These are phyloP conservation scores for Scortechinia acanthostroma DNA, from an alignment of 2,329 filamentous ascomycete genomes.

Conservation along the genomic window DNA sequence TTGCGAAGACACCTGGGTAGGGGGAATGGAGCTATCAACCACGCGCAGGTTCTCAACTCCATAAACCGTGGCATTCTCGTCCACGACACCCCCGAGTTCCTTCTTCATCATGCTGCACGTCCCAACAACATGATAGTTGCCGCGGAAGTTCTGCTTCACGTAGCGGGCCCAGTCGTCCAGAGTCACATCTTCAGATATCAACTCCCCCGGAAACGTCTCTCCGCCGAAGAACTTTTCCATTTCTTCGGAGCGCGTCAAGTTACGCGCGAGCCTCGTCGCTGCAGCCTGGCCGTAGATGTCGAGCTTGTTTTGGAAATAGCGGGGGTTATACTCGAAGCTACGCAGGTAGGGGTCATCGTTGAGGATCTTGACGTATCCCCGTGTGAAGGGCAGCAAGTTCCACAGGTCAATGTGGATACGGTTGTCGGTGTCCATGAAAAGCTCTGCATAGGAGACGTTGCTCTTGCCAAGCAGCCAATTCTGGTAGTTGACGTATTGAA, in stretches of 20 bases:
- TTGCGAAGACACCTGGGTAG: not conserved
- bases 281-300: conserved; percentile 15
- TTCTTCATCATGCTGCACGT: conserved; percentile 21
- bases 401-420: conserved; percentile 14
- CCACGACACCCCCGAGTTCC: conserved; percentile 22
- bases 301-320: conserved; percentile 15
- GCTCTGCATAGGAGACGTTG: conserved; percentile 13
- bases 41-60: conserved; percentile 21
- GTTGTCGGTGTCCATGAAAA: conserved; percentile 14
- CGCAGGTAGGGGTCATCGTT: conserved; percentile 14
- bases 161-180: conserved; percentile 13
- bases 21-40: conserved; percentile 14
- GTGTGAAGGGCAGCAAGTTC: conserved; percentile 17
- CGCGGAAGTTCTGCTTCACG: conserved; percentile 12
- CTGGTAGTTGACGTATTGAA: conserved; percentile 15
- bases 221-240: not conserved
- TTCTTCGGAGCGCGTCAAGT: not conserved
- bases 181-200: conserved; percentile 7
- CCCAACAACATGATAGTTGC: conserved; percentile 17
- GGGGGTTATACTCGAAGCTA: conserved; percentile 12
- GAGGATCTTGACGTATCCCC: conserved; percentile 12
- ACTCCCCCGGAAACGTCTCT: not conserved
- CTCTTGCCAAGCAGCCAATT: conserved; percentile 12
- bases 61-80: conserved; percentile 19
- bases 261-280: conserved; percentile 12